A percentile compares a stretch with the other conserved stretches of the same genome.
Conservation (phyloP, 1,139 yeast species). For the Nadsonia commutata region DNA sequence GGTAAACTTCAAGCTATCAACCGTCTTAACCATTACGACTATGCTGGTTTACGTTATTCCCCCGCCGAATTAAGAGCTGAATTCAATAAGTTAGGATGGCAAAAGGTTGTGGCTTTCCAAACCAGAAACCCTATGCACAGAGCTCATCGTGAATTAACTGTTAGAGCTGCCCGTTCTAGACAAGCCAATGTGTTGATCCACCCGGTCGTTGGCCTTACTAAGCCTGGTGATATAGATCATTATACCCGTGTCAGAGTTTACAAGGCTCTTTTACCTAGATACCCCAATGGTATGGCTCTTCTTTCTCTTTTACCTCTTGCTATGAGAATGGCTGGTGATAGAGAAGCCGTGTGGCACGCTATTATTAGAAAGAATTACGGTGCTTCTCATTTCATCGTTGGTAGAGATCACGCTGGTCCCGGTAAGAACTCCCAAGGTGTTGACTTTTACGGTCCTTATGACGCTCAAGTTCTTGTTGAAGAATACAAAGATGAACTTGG, state of each 20-base stretch:
- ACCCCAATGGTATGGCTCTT: slow-evolving; percentile 87
- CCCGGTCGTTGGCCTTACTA: slow-evolving; percentile 93
- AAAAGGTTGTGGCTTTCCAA: slow-evolving; percentile 89
- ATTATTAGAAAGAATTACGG: slow-evolving; percentile 93
- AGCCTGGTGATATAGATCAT: slow-evolving; percentile 96
- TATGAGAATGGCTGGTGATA: slow-evolving; percentile 98
- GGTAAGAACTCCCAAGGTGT: slow-evolving; percentile 87
- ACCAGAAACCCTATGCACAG: slow-evolving; percentile 98
- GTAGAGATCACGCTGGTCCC: slow-evolving; percentile 98
- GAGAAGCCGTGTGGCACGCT: slow-evolving; percentile 98
- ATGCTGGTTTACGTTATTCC: slow-evolving; percentile 72
- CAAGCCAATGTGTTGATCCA: slow-evolving; percentile 76
- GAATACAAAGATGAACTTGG: slow-evolving; percentile 61
- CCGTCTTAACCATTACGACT: slow-evolving; percentile 82
- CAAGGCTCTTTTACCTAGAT: slow-evolving; percentile 79
- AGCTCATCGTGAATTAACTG: slow-evolving; percentile 92
- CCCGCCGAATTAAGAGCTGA: slow-evolving; percentile 84
- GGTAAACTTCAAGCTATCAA: slow-evolving; percentile 75
- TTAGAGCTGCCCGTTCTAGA: slow-evolving; percentile 77
- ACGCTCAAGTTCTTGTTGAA: slow-evolving; percentile 83
- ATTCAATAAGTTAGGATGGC: slow-evolving; percentile 72
- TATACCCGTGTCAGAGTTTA: slow-evolving; percentile 94
- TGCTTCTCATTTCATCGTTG: slow-evolving; percentile 93
- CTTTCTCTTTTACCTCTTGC: slow-evolving; percentile 83
- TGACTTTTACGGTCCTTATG: slow-evolving; percentile 94